A percentile compares a stretch with the other conserved stretches of the same genome.
Conservation (phyloP, 352 stramenopile genomes). For the Elongisporangium anandrum region DNA sequence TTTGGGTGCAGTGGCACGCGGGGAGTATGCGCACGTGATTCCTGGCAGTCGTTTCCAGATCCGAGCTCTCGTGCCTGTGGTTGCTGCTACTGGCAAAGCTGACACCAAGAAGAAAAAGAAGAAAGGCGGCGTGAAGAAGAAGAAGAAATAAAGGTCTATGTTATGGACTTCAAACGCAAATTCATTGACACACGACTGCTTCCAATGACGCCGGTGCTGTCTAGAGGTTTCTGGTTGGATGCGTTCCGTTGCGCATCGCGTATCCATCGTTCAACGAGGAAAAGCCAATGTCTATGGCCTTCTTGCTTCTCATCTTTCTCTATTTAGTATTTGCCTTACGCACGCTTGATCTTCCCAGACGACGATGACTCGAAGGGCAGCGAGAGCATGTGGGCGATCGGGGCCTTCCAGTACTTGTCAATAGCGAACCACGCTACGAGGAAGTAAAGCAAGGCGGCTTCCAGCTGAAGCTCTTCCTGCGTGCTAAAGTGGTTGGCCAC, state of each 20-base stretch:
- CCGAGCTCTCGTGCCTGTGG: slow-evolving; percentile 40
- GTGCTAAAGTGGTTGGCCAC: slow-evolving; percentile 54
- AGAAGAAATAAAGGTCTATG: slow-evolving; percentile 8
- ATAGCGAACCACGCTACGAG: slow-evolving; percentile 65
- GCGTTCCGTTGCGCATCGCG: neutral
- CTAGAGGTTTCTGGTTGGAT: neutral
- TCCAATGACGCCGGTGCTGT: neutral
- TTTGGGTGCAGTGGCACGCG: slow-evolving; percentile 29
- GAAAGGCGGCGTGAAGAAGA: slow-evolving; percentile 33
- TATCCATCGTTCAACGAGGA: neutral
- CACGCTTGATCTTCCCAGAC: slow-evolving; percentile 17
- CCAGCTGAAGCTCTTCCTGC: slow-evolving; percentile 38
- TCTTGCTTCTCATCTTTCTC: slow-evolving; percentile 5
- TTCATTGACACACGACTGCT: neutral
- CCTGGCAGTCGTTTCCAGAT: slow-evolving; percentile 62
- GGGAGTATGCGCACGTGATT: slow-evolving; percentile 62
- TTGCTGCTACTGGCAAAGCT: slow-evolving; percentile 12
- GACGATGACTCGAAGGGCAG: slow-evolving; percentile 8
- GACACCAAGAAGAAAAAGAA: slow-evolving; percentile 26
- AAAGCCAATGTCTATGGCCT: neutral
- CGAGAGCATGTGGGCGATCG: slow-evolving; percentile 32
- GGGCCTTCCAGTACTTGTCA: slow-evolving; percentile 66
- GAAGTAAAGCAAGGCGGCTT: slow-evolving; percentile 55
- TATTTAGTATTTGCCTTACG: slow-evolving; percentile 7
- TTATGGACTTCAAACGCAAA: neutral